A percentile compares a stretch with the other conserved stretches of the same genome.
These are phyloP conservation scores for Cubamyces sp. DNA, from an alignment of 768 basidiomycete species.

Conservation along the genomic window DNA sequence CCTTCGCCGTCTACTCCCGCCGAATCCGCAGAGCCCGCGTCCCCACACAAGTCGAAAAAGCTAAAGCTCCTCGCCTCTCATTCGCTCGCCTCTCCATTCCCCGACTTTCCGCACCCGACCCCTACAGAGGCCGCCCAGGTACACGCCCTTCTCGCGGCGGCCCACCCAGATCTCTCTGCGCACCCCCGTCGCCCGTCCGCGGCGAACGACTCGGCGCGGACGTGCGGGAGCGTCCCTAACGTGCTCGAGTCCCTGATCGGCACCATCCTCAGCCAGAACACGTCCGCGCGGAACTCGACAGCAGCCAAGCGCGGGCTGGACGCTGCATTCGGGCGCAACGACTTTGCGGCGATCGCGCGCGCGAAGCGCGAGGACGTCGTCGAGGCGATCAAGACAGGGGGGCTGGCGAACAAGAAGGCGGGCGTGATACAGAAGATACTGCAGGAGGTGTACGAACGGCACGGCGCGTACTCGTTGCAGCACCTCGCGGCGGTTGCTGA, in stretches of 20 bases:
- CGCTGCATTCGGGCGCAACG: constrained; percentile 50
- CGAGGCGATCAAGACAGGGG: constrained; percentile 55
- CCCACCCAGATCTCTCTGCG: constrained; percentile 34
- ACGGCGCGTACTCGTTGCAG: constrained; percentile 61
- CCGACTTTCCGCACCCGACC: constrained; percentile 49
- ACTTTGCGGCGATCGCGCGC: constrained; percentile 51
- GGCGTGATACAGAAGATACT: constrained; percentile 55
- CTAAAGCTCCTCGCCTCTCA: constrained; percentile 52
- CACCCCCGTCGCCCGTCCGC: constrained; percentile 34
- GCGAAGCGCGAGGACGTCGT: constrained; percentile 49
- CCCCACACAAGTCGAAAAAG: constrained; percentile 45
- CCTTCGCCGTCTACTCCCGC: constrained; percentile 11
- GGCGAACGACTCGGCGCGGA: constrained; percentile 45
- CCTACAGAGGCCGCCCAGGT: constrained; percentile 45
- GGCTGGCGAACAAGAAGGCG: constrained; percentile 64
- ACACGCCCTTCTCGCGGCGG: constrained; percentile 43
- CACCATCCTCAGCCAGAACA: constrained; percentile 65
- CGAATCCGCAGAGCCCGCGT: constrained; percentile 6
- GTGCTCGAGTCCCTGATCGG: constrained; percentile 62
- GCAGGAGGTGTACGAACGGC: constrained; percentile 44
- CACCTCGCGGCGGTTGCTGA: constrained; percentile 45
- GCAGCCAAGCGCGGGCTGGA: constrained; percentile 55
- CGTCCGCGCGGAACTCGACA: constrained; percentile 52
- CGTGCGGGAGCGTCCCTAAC: constrained; percentile 52
- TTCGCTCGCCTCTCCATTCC: constrained; percentile 49